A percentile compares a stretch with the other conserved stretches of the same genome.
Conservation (phyloP, 202 grass and related monocot genomes). For the Musa balbisiana region DNA sequence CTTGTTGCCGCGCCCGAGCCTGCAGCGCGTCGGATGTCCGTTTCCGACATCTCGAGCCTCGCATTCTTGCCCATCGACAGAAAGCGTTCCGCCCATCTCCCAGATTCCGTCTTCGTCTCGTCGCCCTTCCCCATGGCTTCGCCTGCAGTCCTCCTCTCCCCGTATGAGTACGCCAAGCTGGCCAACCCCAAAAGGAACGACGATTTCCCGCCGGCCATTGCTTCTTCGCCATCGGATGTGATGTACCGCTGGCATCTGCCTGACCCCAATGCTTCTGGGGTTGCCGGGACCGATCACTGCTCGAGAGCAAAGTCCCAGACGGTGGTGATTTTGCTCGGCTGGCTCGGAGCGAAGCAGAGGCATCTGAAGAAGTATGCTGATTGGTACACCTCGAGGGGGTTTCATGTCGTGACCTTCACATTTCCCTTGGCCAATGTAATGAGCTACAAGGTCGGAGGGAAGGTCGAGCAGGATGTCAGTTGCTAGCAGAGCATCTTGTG, state of each 20-base stretch:
- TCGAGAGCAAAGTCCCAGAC: constrained; percentile 41
- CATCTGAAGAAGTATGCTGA: constrained; percentile 88
- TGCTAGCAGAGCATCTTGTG: constrained; percentile 61
- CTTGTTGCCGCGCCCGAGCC: neutral
- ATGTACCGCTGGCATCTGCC: constrained; percentile 89
- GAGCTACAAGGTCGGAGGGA: constrained; percentile 67
- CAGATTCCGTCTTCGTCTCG: neutral
- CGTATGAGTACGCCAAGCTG: constrained; percentile 66
- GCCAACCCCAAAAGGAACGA: constrained; percentile 17
- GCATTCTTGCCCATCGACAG: constrained; percentile 17
- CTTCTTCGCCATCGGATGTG: constrained; percentile 45
- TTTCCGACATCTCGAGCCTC: constrained; percentile 18
- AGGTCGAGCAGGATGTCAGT: constrained; percentile 71
- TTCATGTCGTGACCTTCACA: constrained; percentile 79
- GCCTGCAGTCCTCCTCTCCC: constrained; percentile 41
- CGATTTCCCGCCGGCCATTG: constrained; percentile 2
- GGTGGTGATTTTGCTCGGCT: constrained; percentile 74
- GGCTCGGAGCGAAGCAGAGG: constrained; percentile 90
- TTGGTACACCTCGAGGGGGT: constrained; percentile 84
- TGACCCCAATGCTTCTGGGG: constrained; percentile 27
- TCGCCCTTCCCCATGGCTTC: constrained; percentile 31
- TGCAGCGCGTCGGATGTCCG: neutral
- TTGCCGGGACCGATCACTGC: neutral
- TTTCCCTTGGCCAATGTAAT: constrained; percentile 79
- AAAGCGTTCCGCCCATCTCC: neutral